Conservation (phyloP, 768 basidiomycete species). For the Rhodotorula kratochvilovae region DNA sequence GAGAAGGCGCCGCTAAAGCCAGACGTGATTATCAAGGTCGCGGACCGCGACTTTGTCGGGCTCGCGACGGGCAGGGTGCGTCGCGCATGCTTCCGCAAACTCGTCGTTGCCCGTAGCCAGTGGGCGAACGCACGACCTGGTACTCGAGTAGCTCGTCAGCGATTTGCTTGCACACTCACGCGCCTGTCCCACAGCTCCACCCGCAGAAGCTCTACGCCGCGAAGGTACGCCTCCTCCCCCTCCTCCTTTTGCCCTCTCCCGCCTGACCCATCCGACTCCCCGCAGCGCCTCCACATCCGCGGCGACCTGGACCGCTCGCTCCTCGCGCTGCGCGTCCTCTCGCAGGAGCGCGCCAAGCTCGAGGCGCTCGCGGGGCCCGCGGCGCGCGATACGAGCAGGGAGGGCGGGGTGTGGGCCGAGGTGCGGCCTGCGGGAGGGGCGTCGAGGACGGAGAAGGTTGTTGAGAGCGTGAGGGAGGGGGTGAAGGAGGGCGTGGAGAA, state of each 20-base stretch:
- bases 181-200: neutral
- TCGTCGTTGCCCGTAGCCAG: neutral
- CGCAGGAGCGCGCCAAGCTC: slow-evolving; percentile 24
- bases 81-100: neutral
- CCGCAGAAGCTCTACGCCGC: slow-evolving; percentile 34
- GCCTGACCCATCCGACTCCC: neutral
- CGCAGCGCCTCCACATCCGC: neutral
- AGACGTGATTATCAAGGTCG: slow-evolving; percentile 16
- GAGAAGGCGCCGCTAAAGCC: slow-evolving; percentile 16
- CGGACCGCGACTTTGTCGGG: slow-evolving; percentile 27
- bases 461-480: neutral
- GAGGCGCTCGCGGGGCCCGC: slow-evolving; percentile 9
- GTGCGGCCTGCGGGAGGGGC: neutral
- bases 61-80: slow-evolving; percentile 26
- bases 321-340: slow-evolving; percentile 13
- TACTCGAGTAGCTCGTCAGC: too few relatives aligned
- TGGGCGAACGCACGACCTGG: too few relatives aligned
- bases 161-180: neutral
- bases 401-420: neutral
- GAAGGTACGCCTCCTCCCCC: slow-evolving; percentile 12
- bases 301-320: slow-evolving; percentile 1
- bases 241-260: neutral
- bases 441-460: neutral
- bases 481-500: neutral
- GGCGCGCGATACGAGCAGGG: neutral